Conservation (phyloP, 305 asterid species). For the Fraxinus floribunda region DNA sequence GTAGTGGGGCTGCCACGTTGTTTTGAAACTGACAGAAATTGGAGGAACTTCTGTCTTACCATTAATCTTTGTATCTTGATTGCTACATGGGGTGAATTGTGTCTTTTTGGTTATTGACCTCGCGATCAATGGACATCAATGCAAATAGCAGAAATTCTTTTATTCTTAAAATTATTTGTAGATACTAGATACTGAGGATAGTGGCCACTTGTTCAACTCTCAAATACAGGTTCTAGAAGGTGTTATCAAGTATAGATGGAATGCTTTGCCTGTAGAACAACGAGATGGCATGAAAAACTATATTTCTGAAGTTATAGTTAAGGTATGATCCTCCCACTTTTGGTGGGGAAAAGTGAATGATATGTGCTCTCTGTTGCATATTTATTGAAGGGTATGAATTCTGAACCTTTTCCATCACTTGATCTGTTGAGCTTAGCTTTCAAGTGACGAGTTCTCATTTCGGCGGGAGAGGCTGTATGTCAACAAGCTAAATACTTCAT, state of each 20-base stretch:
- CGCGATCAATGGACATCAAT: neutral
- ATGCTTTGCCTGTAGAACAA: constrained; percentile 91
- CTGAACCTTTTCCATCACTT: constrained; percentile 21
- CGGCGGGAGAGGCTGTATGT: constrained; percentile 90
- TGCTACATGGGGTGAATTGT: neutral
- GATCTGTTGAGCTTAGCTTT: constrained; percentile 50
- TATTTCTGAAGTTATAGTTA: constrained; percentile 97
- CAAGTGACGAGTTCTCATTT: constrained; percentile 85
- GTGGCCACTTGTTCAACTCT: constrained; percentile 20
- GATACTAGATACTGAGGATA: constrained; percentile 23
- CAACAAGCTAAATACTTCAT: constrained; percentile 73
- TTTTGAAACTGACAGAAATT: neutral
- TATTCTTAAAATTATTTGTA: constrained; percentile 8
- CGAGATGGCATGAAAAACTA: constrained; percentile 99
- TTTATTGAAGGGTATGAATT: neutral
- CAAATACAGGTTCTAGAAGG: constrained; percentile 89
- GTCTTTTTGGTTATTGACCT: neutral
- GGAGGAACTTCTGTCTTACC: neutral
- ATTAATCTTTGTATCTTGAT: neutral
- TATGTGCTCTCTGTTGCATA: neutral
- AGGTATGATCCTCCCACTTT: constrained; percentile 46
- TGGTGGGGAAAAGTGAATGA: neutral
- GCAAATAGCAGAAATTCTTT: neutral
- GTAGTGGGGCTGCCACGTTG: neutral
- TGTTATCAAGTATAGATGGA: constrained; percentile 97